Base-by-base conservation (phyloP, 2,329 filamentous ascomycete species). In the Cercospora berteroae region DNA sequence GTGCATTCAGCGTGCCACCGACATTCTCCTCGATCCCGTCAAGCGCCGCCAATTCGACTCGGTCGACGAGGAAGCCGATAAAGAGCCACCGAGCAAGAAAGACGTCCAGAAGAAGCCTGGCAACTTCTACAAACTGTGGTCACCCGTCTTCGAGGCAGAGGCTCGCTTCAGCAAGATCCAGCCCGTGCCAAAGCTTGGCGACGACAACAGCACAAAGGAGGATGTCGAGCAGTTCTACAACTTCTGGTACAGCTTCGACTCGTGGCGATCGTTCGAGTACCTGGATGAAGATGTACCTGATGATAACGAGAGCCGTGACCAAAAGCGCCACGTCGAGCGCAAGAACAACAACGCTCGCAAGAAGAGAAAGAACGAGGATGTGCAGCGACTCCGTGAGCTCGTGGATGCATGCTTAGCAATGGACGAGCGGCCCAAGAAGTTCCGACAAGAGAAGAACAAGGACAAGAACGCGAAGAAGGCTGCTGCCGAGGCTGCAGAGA, bases 241-340 rank as follows among this genome's bases (percentile, higher is more conserved):
- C 87, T 99, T 98, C 86, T 99, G 92, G 90, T 99, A 98, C 86
- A 96, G 94, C 86, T 96, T 99, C 76, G 95, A 99, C 86, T 95
- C 91, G 81, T 99, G 95, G 95, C 87, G 95, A 69, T 89, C 91
- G 2, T 99, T 99, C 77, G 95, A 99, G 83, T 99, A 99, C 82
- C 91, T 96, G 67, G 95, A 99, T 78, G 95, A 99, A 85, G 95
- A 99, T 79, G 94, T 99, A 31, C 95, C 95, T 48, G 95, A 99
- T 77, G 95, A 99, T 85, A 97, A 95, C 81, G 95, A 98, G 84
- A 97, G 94, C 85, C 94, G 95, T 80, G 94, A 98, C 83, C 95
- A 99, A 86, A 98, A 97, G 86, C 92, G 95, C 67, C 94, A 99
- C 82, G 89, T 95, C 75, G 95, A 99, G 85, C 91, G 94, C 80